Evolutionary conservation across 352 stramenopile genomes (phyloP).

Genomic region (Phytophthora nicotianae): DNA sequence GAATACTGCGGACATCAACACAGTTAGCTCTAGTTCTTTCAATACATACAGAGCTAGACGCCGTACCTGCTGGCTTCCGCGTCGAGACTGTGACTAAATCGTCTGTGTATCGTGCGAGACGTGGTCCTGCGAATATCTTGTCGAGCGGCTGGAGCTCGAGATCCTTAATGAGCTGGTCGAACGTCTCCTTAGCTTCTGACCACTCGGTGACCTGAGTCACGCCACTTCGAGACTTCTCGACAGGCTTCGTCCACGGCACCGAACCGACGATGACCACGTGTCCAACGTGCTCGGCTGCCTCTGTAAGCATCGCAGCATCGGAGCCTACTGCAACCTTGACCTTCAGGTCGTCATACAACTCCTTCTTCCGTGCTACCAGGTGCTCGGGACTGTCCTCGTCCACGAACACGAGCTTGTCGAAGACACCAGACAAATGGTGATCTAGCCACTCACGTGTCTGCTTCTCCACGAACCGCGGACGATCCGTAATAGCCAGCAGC

Average conservation of each 20-base stretch:
- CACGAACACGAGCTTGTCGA: constrained; percentile 79
- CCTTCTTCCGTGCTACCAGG: constrained; percentile 56
- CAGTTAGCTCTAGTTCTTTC: constrained; percentile 9
- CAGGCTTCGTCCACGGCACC: constrained; percentile 50
- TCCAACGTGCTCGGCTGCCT: constrained; percentile 34
- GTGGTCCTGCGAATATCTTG: constrained; percentile 54
- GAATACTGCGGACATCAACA: constrained; percentile 48
- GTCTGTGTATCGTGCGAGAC: constrained; percentile 70
- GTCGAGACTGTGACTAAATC: constrained; percentile 76
- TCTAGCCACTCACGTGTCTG: constrained; percentile 81
- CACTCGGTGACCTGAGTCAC: constrained; percentile 39
- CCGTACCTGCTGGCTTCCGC: constrained; percentile 67
- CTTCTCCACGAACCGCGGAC: constrained; percentile 64
- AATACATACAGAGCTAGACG: constrained; percentile 1
- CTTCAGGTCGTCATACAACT: constrained; percentile 67
- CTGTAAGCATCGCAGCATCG: constrained; percentile 35
- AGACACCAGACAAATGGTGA: constrained; percentile 59
- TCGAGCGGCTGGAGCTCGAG: constrained; percentile 48
- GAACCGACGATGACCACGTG: constrained; percentile 52
- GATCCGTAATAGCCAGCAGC: constrained; percentile 64
- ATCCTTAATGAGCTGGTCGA: constrained; percentile 54
- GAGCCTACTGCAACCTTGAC: constrained; percentile 62
- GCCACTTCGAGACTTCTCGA: constrained; percentile 10
- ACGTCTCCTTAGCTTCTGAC: constrained; percentile 33
- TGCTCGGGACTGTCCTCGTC: constrained; percentile 48